Conservation (phyloP, 202 grass and related monocot species). For the Miscanthus sacchariflorus region DNA sequence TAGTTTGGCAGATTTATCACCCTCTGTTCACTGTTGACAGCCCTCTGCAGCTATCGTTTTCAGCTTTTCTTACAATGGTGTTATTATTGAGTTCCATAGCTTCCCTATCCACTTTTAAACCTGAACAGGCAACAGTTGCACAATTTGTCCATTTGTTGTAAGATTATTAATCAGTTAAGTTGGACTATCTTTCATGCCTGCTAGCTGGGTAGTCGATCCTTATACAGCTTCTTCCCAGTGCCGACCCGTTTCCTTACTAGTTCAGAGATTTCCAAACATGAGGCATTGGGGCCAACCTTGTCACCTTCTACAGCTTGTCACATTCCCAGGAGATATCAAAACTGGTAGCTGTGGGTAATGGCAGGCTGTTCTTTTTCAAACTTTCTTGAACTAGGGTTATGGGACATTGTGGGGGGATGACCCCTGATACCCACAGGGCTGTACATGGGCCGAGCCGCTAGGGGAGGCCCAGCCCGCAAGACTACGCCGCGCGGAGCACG, state of each 20-base stretch:
- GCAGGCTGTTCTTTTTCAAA: not conserved
- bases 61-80: not conserved
- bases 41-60: not conserved
- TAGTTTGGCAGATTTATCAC: not conserved
- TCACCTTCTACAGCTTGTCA: not conserved
- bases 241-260: not conserved
- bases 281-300: not conserved
- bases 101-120: not conserved
- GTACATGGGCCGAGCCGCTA: too few species aligned
- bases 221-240: not conserved
- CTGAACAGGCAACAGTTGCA: not conserved
- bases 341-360: not conserved
- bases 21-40: not conserved
- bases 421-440: too few species aligned
- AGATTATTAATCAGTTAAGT: not conserved
- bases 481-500: too few species aligned
- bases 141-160: not conserved
- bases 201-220: not conserved
- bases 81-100: not conserved
- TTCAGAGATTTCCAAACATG: not conserved
- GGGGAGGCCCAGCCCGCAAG: too few species aligned
- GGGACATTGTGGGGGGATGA: not conserved
- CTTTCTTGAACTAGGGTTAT: not conserved
- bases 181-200: not conserved
- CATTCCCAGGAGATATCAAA: not conserved